phyloP scores from a whole-genome alignment of 805 yeast species.

The Teunomyces kruisii region DNA sequence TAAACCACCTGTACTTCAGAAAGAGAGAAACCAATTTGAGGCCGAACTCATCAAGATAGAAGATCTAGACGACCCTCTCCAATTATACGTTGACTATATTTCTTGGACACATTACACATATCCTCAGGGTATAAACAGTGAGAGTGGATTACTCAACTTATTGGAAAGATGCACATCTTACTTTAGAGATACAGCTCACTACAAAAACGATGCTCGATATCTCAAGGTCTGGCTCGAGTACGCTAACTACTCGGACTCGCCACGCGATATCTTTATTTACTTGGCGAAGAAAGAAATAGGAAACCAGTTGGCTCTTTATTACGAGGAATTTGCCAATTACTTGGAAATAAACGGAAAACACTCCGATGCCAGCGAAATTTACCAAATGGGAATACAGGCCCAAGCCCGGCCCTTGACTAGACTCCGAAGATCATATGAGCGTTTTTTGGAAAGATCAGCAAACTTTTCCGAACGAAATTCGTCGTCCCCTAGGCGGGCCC shows the following conservation, averaged over 20 bases:
- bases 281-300: slow-evolving; percentile 76
- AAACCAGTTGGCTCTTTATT: slow-evolving; percentile 59
- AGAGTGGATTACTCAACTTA: slow-evolving; percentile 63
- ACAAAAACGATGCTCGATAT: slow-evolving; percentile 81
- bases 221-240: slow-evolving; percentile 80
- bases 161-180: slow-evolving; percentile 71
- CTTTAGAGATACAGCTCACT: slow-evolving; percentile 63
- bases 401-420: slow-evolving; percentile 63
- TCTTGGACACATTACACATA: slow-evolving; percentile 65
- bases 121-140: slow-evolving; percentile 61
- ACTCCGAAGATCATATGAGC: slow-evolving; percentile 34
- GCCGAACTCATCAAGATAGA: slow-evolving; percentile 47
- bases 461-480: slow-evolving; percentile 10
- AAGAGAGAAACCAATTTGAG: slow-evolving; percentile 51
- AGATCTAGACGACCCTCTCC: slow-evolving; percentile 81
- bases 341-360: slow-evolving; percentile 51
- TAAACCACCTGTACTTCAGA: slow-evolving; percentile 21
- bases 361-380: slow-evolving; percentile 60
- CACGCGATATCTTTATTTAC: slow-evolving; percentile 68
- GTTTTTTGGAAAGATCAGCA: slow-evolving; percentile 42
- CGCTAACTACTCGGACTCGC: slow-evolving; percentile 64
- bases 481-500: slow-evolving; percentile 23
- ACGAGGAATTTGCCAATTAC: slow-evolving; percentile 73
- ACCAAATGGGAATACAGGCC: slow-evolving; percentile 53
- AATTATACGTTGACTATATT: slow-evolving; percentile 70